Conservation (phyloP, 2,329 filamentous ascomycete species). For the Neofusicoccum umdonicola region DNA sequence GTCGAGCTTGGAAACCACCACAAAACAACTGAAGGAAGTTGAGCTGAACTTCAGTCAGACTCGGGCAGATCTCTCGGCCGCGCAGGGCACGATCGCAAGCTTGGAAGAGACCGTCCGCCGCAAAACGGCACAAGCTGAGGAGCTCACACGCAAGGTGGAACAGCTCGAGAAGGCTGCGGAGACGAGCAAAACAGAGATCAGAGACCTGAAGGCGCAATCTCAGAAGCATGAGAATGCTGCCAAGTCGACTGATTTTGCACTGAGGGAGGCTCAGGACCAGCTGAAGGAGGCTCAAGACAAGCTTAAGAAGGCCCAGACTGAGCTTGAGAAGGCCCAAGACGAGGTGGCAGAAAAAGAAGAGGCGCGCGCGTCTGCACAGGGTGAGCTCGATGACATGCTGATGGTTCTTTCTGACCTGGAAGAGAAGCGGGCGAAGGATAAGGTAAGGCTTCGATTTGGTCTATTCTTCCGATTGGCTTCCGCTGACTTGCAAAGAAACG, state of each 20-base stretch:
- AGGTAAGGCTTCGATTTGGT: slow-evolving; percentile 26
- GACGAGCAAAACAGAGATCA: slow-evolving; percentile 22
- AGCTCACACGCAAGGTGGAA: slow-evolving; percentile 18
- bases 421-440: slow-evolving; percentile 42
- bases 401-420: slow-evolving; percentile 49
- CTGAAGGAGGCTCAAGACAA: slow-evolving; percentile 21
- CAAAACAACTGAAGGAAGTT: slow-evolving; percentile 15
- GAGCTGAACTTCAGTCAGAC: slow-evolving; percentile 12
- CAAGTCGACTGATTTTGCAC: background rate
- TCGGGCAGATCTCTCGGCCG: background rate
- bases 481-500: slow-evolving; percentile 40
- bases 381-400: slow-evolving; percentile 49
- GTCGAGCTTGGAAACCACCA: slow-evolving; percentile 3
- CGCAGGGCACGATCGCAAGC: slow-evolving; percentile 17
- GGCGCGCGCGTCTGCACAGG: slow-evolving; percentile 33
- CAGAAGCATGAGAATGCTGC: slow-evolving; percentile 15
- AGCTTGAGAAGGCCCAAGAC: slow-evolving; percentile 27
- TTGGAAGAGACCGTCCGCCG: slow-evolving; percentile 23
- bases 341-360: slow-evolving; percentile 40
- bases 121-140: slow-evolving; percentile 15
- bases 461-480: background rate
- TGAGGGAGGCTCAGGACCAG: slow-evolving; percentile 25
- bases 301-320: slow-evolving; percentile 27
- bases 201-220: slow-evolving; percentile 16
- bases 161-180: slow-evolving; percentile 11